phyloP scores from a whole-genome alignment of 2,329 filamentous ascomycete genomes.

The Colletotrichum incanum region DNA sequence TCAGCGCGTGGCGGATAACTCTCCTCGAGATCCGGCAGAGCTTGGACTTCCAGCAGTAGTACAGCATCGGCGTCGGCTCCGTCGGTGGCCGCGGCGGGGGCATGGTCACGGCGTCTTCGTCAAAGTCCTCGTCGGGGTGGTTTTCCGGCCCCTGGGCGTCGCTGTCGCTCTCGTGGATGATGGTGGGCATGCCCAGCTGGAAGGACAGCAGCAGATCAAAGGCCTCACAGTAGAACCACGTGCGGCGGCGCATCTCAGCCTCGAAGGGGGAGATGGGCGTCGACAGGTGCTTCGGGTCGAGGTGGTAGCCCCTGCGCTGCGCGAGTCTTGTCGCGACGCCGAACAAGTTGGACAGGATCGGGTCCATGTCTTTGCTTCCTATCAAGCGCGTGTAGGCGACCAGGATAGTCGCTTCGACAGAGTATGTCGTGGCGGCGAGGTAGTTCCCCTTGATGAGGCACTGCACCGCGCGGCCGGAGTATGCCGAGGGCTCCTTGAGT shows the following conservation, averaged over 20 bases:
- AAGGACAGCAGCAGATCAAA: constrained; percentile 66
- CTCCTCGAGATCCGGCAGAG: constrained; percentile 61
- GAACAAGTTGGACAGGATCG: constrained; percentile 64
- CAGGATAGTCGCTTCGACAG: constrained; percentile 66
- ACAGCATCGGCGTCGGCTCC: constrained; percentile 61
- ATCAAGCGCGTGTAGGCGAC: constrained; percentile 61
- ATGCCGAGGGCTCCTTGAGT: constrained; percentile 51
- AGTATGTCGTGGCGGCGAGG: constrained; percentile 60
- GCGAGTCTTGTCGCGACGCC: constrained; percentile 64
- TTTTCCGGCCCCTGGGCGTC: constrained; percentile 64
- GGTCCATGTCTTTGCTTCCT: constrained; percentile 59
- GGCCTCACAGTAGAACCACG: constrained; percentile 64
- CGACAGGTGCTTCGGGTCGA: constrained; percentile 61
- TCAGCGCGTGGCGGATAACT: constrained; percentile 59
- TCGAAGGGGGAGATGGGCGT: constrained; percentile 62
- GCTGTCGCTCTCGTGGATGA: constrained; percentile 62
- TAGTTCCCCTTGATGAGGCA: constrained; percentile 66
- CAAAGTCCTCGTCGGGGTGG: constrained; percentile 67
- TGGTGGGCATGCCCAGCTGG: constrained; percentile 68
- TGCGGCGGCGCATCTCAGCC: constrained; percentile 66
- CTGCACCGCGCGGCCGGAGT: constrained; percentile 56
- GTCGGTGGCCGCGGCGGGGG: constrained; percentile 60
- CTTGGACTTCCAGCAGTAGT: constrained; percentile 60
- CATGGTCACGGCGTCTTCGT: constrained; percentile 60
- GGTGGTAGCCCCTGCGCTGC: constrained; percentile 68